Evolutionary conservation across 176 grass and related monocot genomes (phyloP), one percentile per base, ranked within the genome.

Genomic region (Pharus latifolius): DNA sequence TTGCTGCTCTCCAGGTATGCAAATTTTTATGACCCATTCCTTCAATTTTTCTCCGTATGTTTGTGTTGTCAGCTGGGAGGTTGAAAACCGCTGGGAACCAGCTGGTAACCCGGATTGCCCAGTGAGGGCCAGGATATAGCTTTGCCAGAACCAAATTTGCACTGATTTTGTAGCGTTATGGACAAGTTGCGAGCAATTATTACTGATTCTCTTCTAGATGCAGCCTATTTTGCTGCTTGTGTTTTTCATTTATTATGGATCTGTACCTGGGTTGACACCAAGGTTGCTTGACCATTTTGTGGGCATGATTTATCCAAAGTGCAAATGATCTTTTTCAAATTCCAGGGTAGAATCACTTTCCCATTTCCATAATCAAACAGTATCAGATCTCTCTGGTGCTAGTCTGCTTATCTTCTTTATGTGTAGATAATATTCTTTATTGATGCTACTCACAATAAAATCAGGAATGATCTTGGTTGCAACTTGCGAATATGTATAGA

Each of bases 1-100:
- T 65, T 88, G 56, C 79, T 99, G 11, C 84, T 99, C 60, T 88
- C 82, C 64, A 99, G 90, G 96, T 90, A 81, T 81, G 67, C 25
- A 46, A 56, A 13, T 65, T 9, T n/a, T 33, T 32, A 60, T 52
- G 41, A 57, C 34, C 70, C 6, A 45, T 47, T 19, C 19, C 49
- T 65, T 74, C 63, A 22, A 56, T 50, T 15, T 56, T 69, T 9
- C 15, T 56, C 38, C 10, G 41, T 47, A 56, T 74, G 34, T 75
- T 60, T 73, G 44, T 14, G 64, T 56, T 48, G 38, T 65, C 32
- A 56, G 40, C 49, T 72, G 23, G 63, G 32, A 11, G 57, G 49
- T n/a, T n/a, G 15, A 40, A 49, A 25, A 25, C n/a, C 28, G 24
- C 20, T n/a, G n/a, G n/a, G n/a, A n/a, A n/a, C n/a, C n/a, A n/a